Evolutionary conservation across 495 filamentous ascomycete species (phyloP), one percentile per base, ranked within the genome.

Genomic region (Aspergillus taichungensis): DNA sequence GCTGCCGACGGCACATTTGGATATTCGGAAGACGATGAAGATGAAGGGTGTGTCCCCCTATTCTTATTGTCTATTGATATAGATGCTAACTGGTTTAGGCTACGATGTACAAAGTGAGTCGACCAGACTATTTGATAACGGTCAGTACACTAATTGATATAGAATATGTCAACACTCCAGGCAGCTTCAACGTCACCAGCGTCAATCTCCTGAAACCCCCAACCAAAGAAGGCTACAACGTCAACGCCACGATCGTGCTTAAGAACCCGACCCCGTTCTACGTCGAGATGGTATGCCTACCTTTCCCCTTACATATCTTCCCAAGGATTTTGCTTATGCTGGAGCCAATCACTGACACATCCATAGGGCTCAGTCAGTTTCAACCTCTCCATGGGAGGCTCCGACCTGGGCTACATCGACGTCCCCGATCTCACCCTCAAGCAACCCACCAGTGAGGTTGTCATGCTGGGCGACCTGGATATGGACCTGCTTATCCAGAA

Each of bases 241-340:
- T 64, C 30, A 62, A 64, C 49, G 59, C 61, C 10, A 62, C 59
- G 2, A 46, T 64, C 8, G 40, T 50, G 6, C 12, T 64, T 6
- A 46, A 42, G 9, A 62, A 57, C 18, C 56, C 61, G 12, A 60
- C 47, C 0, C 45, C 51, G 0, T 60, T 58, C 34, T 51, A 24
- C 10, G 47, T 64, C 4, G 53, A 62, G 35, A 46, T 64, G 53
- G 60, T 63, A 53, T 9, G 40, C n/a, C n/a, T n/a, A n/a, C n/a
- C n/a, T n/a, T n/a, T 35, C 3, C 12, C 6, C 3, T 0, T 33
- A 5, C 1, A 10, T 5, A 28, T 6, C 11, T 24, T 10, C 27
- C 29, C 31, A 1, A 24, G 18, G 18, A 24, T n/a, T 2, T 5
- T 14, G n/a, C 2, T 13, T 13, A 37, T 8, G 43, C 6, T 36